Evolutionary conservation across 2,329 filamentous ascomycete genomes (phyloP).

Genomic region (Dothistroma septosporum): DNA sequence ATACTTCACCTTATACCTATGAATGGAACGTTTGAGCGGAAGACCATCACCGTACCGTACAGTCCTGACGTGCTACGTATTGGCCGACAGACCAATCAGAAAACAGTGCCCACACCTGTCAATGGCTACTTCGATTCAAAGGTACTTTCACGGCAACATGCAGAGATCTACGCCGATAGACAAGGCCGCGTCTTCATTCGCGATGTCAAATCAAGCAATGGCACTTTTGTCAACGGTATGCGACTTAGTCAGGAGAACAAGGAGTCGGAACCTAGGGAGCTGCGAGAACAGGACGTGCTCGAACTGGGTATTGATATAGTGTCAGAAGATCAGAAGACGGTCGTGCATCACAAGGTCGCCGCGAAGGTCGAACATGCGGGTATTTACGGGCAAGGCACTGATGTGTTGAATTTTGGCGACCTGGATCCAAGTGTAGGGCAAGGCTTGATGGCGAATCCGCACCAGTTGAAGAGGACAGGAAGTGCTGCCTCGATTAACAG

Average conservation of each 20-base stretch:
- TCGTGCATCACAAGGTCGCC: slow-evolving; percentile 97
- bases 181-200: slow-evolving; percentile 79
- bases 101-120: slow-evolving; percentile 81
- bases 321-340: slow-evolving; percentile 95
- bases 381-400: slow-evolving; percentile 68
- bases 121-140: slow-evolving; percentile 99
- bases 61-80: slow-evolving; percentile 92
- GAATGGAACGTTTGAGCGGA: slow-evolving; percentile 95
- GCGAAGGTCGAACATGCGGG: slow-evolving; percentile 95
- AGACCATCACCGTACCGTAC: slow-evolving; percentile 90
- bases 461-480: slow-evolving; percentile 57
- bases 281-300: slow-evolving; percentile 85
- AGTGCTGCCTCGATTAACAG: slow-evolving; percentile 53
- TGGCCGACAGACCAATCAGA: slow-evolving; percentile 93
- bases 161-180: slow-evolving; percentile 87
- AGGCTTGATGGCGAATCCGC: slow-evolving; percentile 61
- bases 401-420: slow-evolving; percentile 86
- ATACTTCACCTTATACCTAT: slow-evolving; percentile 83
- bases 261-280: slow-evolving; percentile 91
- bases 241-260: slow-evolving; percentile 89
- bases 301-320: slow-evolving; percentile 98
- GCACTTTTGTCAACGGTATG: slow-evolving; percentile 93
- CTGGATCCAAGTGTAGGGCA: slow-evolving; percentile 73
- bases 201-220: slow-evolving; percentile 97
- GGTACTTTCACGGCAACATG: slow-evolving; percentile 91